phyloP scores from a whole-genome alignment of 495 filamentous ascomycete species.

The Tuber brumale region DNA sequence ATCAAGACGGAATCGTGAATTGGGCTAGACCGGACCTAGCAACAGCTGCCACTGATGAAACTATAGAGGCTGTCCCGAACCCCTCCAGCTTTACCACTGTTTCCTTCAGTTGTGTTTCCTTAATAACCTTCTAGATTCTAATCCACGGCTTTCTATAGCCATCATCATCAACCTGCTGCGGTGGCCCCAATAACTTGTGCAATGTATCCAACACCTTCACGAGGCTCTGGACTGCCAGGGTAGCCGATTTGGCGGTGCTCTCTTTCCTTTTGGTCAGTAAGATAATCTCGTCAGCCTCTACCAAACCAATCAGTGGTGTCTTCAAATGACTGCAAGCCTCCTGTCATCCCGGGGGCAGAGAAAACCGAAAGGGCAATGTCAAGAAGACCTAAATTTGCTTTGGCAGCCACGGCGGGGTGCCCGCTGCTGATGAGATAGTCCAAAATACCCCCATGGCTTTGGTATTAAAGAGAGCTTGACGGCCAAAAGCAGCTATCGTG shows the following conservation, averaged over 20 bases:
- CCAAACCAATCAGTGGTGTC: not conserved
- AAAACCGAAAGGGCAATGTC: not conserved
- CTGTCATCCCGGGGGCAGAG: not conserved
- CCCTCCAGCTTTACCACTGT: not conserved
- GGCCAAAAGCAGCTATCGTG: not conserved
- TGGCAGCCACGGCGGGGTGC: not conserved
- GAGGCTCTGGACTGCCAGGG: not conserved
- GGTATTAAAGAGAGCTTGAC: not conserved
- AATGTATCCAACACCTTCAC: not conserved
- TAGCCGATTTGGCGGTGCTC: not conserved
- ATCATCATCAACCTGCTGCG: not conserved
- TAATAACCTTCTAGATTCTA: not conserved
- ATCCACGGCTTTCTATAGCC: not conserved
- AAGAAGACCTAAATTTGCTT: not conserved
- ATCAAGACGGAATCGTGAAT: not conserved
- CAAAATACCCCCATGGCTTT: not conserved
- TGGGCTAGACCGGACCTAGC: not conserved
- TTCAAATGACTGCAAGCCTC: not conserved
- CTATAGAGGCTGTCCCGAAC: not conserved
- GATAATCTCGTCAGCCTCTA: not conserved
- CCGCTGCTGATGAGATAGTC: not conserved
- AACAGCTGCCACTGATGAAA: not conserved
- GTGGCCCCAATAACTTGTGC: not conserved
- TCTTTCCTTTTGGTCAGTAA: not conserved
- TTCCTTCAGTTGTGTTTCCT: not conserved